These are phyloP conservation scores for Kuraishia molischiana DNA, from an alignment of 805 yeast species.

Conservation along the genomic window DNA sequence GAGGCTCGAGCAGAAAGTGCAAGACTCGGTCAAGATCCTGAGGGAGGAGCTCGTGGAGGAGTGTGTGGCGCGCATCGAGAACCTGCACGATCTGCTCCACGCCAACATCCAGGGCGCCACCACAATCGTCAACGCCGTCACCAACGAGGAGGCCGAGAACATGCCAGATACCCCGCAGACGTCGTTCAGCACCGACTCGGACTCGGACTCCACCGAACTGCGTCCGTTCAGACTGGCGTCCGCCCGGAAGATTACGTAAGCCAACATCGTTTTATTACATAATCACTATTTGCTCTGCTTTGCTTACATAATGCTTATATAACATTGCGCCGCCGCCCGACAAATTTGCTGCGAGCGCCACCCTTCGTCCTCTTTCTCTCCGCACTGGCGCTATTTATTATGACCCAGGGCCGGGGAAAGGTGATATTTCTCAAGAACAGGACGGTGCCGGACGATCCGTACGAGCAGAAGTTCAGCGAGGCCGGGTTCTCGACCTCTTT, in stretches of 20 bases:
- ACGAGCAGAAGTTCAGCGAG: constrained; percentile 31
- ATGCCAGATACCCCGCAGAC: too few relatives aligned
- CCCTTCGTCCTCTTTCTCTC: too few relatives aligned
- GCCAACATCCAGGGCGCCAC: background rate
- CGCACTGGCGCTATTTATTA: too few relatives aligned
- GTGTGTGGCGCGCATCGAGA: background rate
- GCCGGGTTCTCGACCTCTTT: constrained; percentile 39
- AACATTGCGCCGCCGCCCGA: too few relatives aligned
- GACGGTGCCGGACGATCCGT: constrained; percentile 62
- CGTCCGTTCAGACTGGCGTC: background rate
- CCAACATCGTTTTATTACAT: background rate
- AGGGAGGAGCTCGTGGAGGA: background rate
- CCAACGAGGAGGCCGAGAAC: background rate
- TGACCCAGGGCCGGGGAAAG: too few relatives aligned
- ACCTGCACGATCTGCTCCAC: background rate
- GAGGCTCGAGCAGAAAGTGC: background rate
- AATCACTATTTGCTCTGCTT: background rate
- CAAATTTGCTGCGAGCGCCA: too few relatives aligned
- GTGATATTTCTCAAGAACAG: constrained; percentile 61
- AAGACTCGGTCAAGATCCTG: background rate
- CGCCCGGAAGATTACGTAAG: background rate
- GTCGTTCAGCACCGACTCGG: too few relatives aligned
- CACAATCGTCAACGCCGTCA: background rate
- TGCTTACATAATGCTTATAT: background rate
- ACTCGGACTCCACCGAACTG: background rate